Conservation (phyloP, 1,284 basidiomycete genomes). For the Boletus semigastroideus region DNA sequence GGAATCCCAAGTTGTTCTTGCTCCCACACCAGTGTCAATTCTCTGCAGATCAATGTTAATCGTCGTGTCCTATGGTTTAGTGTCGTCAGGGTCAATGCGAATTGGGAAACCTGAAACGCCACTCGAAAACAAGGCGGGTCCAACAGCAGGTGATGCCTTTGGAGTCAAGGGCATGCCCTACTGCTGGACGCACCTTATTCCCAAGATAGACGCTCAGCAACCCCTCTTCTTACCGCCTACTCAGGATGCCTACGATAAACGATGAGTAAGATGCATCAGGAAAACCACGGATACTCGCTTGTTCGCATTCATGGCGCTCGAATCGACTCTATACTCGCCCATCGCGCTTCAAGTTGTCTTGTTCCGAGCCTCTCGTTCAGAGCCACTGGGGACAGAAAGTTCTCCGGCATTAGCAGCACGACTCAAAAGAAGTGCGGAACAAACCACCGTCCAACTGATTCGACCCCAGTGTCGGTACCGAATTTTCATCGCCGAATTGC, state of each 20-base stretch:
- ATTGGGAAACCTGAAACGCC: background rate
- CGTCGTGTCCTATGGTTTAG: background rate
- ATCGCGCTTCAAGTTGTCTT: conserved; percentile 3
- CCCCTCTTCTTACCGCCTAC: background rate
- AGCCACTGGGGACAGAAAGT: conserved; percentile 9
- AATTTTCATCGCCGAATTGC: background rate
- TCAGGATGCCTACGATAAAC: background rate
- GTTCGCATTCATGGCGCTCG: background rate
- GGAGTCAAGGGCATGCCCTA: conserved; percentile 11
- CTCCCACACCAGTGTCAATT: too few relatives aligned
- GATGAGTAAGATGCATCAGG: background rate
- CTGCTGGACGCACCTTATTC: conserved; percentile 29
- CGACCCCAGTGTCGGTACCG: background rate
- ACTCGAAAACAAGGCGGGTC: conserved; percentile 18
- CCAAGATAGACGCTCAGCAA: background rate
- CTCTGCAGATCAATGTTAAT: too few relatives aligned
- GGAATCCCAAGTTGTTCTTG: too few relatives aligned
- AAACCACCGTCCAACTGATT: conserved; percentile 9
- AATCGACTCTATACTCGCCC: background rate
- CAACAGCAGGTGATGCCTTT: conserved; percentile 19
- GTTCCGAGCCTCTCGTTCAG: conserved; percentile 6
- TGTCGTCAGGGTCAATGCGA: background rate
- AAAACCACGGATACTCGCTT: background rate
- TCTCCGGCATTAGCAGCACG: conserved; percentile 2
- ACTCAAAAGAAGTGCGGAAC: background rate